phyloP scores from a whole-genome alignment of 768 basidiomycete genomes.

The Podaxis sp. region DNA sequence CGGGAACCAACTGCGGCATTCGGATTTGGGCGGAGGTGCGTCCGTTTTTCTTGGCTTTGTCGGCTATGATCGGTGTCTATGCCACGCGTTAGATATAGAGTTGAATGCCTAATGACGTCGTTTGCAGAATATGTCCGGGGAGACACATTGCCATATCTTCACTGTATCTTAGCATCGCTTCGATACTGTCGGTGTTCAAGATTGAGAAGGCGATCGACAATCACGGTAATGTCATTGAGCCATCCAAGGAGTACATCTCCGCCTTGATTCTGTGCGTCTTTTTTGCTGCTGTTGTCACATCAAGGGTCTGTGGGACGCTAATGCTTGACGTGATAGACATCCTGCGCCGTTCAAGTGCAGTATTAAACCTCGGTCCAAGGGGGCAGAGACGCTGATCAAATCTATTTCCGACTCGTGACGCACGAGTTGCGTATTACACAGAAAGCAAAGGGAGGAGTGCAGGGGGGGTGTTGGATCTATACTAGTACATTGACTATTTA shows the following conservation, averaged over 20 bases:
- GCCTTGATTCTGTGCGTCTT: slow-evolving; percentile 26
- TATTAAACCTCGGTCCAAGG: slow-evolving; percentile 27
- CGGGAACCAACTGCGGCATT: slow-evolving; percentile 23
- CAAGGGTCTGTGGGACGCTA: not conserved
- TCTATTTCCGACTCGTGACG: slow-evolving; percentile 12
- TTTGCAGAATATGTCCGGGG: slow-evolving; percentile 21
- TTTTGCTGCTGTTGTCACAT: not conserved
- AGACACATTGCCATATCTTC: slow-evolving; percentile 22
- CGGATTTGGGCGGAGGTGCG: slow-evolving; percentile 24
- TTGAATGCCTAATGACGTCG: not conserved
- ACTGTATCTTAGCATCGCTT: slow-evolving; percentile 21
- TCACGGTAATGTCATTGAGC: slow-evolving; percentile 25
- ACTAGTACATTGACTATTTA: not conserved
- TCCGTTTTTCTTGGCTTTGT: not conserved
- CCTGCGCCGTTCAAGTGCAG: slow-evolving; percentile 26
- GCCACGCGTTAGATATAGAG: not conserved
- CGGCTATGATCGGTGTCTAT: not conserved
- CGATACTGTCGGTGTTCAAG: slow-evolving; percentile 20
- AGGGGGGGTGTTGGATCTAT: not conserved
- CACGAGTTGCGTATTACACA: not conserved
- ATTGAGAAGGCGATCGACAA: slow-evolving; percentile 27
- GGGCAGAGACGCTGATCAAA: slow-evolving; percentile 18
- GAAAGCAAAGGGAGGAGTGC: not conserved
- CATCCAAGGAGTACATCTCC: slow-evolving; percentile 25
- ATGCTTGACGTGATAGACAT: slow-evolving; percentile 17